Conservation (phyloP, 2,329 filamentous ascomycete genomes). For the Cladosporium sphaerospermum region DNA sequence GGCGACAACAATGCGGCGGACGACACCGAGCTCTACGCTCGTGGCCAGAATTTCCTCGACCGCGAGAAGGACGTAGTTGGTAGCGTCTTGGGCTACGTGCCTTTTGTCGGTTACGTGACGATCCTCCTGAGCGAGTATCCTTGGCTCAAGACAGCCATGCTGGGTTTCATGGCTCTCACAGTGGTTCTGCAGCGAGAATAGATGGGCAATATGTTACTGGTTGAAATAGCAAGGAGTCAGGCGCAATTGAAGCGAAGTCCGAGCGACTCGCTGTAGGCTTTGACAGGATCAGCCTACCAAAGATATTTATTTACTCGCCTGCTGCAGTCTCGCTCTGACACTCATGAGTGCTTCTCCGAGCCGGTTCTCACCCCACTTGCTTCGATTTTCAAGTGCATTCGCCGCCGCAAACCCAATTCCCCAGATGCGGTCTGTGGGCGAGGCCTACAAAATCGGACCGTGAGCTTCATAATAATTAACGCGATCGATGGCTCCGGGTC, state of each 20-base stretch:
- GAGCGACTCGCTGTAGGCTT: too few species aligned
- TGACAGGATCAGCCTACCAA: too few species aligned
- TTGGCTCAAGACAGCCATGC: constrained; percentile 91
- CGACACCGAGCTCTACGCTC: constrained; percentile 85
- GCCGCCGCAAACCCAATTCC: constrained; percentile 55
- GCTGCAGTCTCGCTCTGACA: constrained; percentile 48
- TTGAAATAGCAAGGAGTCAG: not conserved
- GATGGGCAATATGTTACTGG: not conserved
- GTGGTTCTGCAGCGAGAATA: constrained; percentile 88
- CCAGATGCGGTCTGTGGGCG: constrained; percentile 57
- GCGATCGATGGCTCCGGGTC: not conserved
- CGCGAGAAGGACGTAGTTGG: constrained; percentile 80
- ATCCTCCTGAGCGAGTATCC: constrained; percentile 93
- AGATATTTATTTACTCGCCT: constrained; percentile 26
- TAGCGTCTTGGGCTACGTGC: constrained; percentile 84
- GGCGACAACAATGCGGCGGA: constrained; percentile 94
- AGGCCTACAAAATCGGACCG: constrained; percentile 26
- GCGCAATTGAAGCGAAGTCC: not conserved
- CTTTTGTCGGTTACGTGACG: constrained; percentile 93
- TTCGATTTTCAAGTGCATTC: constrained; percentile 43
- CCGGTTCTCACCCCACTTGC: constrained; percentile 58
- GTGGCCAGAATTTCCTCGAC: constrained; percentile 78
- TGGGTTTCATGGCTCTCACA: constrained; percentile 90
- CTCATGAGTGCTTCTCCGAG: constrained; percentile 58
- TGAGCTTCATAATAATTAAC: not conserved